A percentile compares a stretch with the other conserved stretches of the same genome.
phyloP scores from a whole-genome alignment of 2,329 filamentous ascomycete species.

The Grosmannia huntii region DNA sequence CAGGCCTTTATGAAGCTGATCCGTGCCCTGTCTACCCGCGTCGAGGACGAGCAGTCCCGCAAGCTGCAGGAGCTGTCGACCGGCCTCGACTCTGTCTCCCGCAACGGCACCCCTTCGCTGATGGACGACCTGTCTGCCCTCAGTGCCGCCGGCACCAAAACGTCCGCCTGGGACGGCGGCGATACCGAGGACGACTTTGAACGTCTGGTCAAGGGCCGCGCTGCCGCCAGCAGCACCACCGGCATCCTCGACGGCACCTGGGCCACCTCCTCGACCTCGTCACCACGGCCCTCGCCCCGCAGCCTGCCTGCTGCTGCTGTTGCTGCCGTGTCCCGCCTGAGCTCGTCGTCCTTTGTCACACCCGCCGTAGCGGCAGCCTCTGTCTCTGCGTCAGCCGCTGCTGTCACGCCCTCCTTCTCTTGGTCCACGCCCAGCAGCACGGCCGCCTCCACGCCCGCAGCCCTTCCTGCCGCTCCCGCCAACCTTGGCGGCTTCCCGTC shows the following conservation, averaged over 20 bases:
- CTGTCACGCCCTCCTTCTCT: slow-evolving; percentile 41
- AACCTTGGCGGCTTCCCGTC: slow-evolving; percentile 42
- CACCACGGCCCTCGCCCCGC: background rate
- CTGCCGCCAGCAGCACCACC: background rate
- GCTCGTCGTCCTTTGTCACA: slow-evolving; percentile 17
- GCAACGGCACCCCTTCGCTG: slow-evolving; percentile 24
- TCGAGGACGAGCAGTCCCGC: slow-evolving; percentile 78
- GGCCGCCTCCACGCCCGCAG: background rate
- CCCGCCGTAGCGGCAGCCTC: slow-evolving; percentile 16
- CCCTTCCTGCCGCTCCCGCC: slow-evolving; percentile 20
- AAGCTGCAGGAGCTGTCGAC: slow-evolving; percentile 67
- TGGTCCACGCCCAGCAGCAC: slow-evolving; percentile 42
- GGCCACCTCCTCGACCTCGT: background rate
- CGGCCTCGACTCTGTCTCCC: slow-evolving; percentile 26
- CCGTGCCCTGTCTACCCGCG: slow-evolving; percentile 61
- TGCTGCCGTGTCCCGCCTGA: background rate
- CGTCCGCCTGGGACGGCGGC: slow-evolving; percentile 26
- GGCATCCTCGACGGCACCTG: slow-evolving; percentile 10
- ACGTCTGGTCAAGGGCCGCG: slow-evolving; percentile 66
- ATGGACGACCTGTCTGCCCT: slow-evolving; percentile 61
- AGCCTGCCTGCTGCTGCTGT: background rate
- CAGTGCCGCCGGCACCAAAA: slow-evolving; percentile 26
- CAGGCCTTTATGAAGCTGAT: slow-evolving; percentile 83
- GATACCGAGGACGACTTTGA: slow-evolving; percentile 68
- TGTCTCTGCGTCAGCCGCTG: background rate